Evolutionary conservation across 345 rosid genomes (phyloP).

Genomic region (Melaleuca quinquenervia): DNA sequence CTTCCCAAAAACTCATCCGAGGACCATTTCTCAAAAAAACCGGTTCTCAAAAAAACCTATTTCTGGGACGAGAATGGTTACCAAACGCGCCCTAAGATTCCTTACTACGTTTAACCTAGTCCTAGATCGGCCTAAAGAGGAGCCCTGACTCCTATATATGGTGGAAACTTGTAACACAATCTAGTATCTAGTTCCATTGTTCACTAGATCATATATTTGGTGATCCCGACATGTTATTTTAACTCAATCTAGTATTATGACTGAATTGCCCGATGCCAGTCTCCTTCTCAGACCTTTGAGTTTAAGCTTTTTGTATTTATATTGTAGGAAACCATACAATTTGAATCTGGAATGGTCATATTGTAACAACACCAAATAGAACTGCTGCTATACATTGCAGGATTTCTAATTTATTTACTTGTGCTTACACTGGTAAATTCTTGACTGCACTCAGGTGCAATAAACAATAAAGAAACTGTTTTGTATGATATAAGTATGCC

Average conservation of each 20-base stretch:
- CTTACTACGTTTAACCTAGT: not conserved
- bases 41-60: too few species aligned
- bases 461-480: not conserved
- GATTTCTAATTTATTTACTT: not conserved
- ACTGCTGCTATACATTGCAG: not conserved
- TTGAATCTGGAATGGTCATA: not conserved
- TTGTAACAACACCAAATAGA: not conserved
- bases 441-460: not conserved
- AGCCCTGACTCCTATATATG: not conserved
- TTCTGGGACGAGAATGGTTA: too few species aligned
- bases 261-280: not conserved
- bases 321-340: not conserved
- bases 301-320: not conserved
- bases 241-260: not conserved
- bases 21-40: too few species aligned
- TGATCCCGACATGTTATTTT: not conserved
- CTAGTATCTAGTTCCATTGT: not conserved
- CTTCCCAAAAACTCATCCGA: too few species aligned
- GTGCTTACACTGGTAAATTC: not conserved
- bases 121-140: not conserved
- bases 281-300: not conserved
- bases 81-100: too few species aligned
- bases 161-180: not conserved
- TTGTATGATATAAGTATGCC: not conserved
- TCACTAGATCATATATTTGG: not conserved